Conservation (phyloP, 2,329 filamentous ascomycete genomes). For the Pseudocercospora pini-densiflorae region DNA sequence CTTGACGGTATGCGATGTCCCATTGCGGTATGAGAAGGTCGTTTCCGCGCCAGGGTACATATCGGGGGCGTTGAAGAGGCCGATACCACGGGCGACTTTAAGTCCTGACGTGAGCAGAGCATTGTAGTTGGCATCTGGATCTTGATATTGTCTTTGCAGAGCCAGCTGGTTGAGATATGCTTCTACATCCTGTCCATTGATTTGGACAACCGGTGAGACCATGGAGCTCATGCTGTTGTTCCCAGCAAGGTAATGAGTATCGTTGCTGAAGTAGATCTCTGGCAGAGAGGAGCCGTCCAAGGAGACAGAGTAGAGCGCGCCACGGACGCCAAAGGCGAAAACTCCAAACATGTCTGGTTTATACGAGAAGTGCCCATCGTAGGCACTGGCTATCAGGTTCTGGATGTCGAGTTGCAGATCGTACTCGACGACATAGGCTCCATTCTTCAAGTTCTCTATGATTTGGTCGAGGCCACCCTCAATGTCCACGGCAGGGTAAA, state of each 20-base stretch:
- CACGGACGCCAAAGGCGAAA: slow-evolving; percentile 41
- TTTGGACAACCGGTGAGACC: slow-evolving; percentile 42
- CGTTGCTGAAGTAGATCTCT: slow-evolving; percentile 41
- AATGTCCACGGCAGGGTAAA: slow-evolving; percentile 45
- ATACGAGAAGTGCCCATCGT: slow-evolving; percentile 49
- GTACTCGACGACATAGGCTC: slow-evolving; percentile 45
- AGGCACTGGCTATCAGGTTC: slow-evolving; percentile 41
- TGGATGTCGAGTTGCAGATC: slow-evolving; percentile 46
- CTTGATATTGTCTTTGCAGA: slow-evolving; percentile 41
- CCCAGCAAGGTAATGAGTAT: slow-evolving; percentile 29
- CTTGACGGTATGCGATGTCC: slow-evolving; percentile 37
- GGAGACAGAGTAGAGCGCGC: slow-evolving; percentile 35
- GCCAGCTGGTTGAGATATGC: slow-evolving; percentile 41
- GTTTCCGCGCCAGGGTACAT: slow-evolving; percentile 9
- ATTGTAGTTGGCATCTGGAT: slow-evolving; percentile 49
- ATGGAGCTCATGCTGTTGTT: background rate
- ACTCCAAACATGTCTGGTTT: slow-evolving; percentile 43
- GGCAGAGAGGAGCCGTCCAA: slow-evolving; percentile 43
- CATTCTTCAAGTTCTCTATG: slow-evolving; percentile 36
- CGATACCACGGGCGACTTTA: slow-evolving; percentile 11
- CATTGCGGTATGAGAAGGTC: slow-evolving; percentile 41
- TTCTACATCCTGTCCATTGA: slow-evolving; percentile 43
- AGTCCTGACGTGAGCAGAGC: slow-evolving; percentile 41
- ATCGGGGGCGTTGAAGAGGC: background rate
- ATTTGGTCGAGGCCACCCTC: slow-evolving; percentile 44